A percentile compares a stretch with the other conserved stretches of the same genome.
Conservation (phyloP, 2,329 filamentous ascomycete genomes). For the Diaporthe ilicicola region DNA sequence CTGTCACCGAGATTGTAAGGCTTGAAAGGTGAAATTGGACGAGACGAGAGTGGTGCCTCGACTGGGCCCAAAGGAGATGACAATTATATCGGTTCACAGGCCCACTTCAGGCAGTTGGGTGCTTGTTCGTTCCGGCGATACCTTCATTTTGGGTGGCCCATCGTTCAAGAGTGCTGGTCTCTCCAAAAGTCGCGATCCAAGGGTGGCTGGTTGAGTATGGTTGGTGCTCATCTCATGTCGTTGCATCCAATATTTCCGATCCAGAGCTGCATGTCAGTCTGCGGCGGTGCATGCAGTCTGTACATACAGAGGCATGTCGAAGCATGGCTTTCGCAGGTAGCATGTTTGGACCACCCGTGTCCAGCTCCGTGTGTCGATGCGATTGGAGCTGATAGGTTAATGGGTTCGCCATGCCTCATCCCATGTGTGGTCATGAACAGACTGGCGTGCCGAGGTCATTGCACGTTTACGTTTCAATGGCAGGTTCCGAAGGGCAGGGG, state of each 20-base stretch:
- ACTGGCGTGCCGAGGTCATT: not conserved
- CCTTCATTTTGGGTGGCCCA: not conserved
- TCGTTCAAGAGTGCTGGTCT: not conserved
- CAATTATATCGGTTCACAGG: not conserved
- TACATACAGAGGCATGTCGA: not conserved
- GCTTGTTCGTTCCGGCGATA: not conserved
- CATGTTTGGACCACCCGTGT: not conserved
- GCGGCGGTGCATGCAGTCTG: too few species aligned
- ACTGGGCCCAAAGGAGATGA: not conserved
- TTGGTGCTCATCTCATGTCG: not conserved
- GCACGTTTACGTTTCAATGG: not conserved
- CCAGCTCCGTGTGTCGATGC: not conserved
- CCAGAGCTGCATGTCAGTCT: not conserved
- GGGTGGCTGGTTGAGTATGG: too few species aligned
- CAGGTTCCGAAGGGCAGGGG: not conserved
- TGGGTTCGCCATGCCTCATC: too few species aligned
- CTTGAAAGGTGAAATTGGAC: not conserved
- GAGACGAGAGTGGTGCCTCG: slow-evolving; percentile 6
- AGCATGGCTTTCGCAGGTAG: not conserved
- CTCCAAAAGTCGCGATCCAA: not conserved
- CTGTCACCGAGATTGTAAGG: not conserved
- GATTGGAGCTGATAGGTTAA: not conserved
- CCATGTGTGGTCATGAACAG: not conserved
- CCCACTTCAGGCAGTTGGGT: not conserved
- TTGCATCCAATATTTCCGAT: not conserved